phyloP scores from a whole-genome alignment of 2,329 filamentous ascomycete genomes.

The Aspergillus ochraceus region DNA sequence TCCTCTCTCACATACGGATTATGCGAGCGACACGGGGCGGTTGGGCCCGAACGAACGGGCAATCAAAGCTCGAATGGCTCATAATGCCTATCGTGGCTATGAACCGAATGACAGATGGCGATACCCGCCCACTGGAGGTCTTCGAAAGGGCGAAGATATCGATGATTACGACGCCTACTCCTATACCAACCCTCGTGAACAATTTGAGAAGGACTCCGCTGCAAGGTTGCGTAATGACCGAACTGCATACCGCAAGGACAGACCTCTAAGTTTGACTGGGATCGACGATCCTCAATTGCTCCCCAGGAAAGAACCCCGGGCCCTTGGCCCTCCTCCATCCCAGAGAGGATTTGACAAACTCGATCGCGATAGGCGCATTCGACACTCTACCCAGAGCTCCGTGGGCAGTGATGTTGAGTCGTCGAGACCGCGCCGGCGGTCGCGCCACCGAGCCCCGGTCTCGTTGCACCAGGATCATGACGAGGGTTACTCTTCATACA shows the following conservation, averaged over 20 bases:
- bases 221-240: slow-evolving; percentile 34
- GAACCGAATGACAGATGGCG: slow-evolving; percentile 24
- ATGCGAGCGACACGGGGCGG: slow-evolving; percentile 38
- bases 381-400: slow-evolving; percentile 22
- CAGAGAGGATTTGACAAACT: slow-evolving; percentile 39
- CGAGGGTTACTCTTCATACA: slow-evolving; percentile 42
- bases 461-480: slow-evolving; percentile 51
- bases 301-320: slow-evolving; percentile 28
- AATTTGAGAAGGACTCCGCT: slow-evolving; percentile 48
- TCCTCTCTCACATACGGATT: slow-evolving; percentile 35
- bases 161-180: slow-evolving; percentile 46
- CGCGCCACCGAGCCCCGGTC: slow-evolving; percentile 46
- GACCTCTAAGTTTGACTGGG: slow-evolving; percentile 42
- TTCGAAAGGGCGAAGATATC: slow-evolving; percentile 38
- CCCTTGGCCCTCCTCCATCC: slow-evolving; percentile 37
- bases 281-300: slow-evolving; percentile 34
- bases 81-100: slow-evolving; percentile 28
- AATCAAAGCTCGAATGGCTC: slow-evolving; percentile 20
- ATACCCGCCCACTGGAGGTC: slow-evolving; percentile 30
- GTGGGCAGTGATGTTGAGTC: slow-evolving; percentile 37
- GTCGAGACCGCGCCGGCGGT: slow-evolving; percentile 31
- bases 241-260: slow-evolving; percentile 25
- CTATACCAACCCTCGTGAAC: slow-evolving; percentile 49
- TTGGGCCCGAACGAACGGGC: slow-evolving; percentile 23
- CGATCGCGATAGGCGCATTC: slow-evolving; percentile 29